Conservation (phyloP, 495 filamentous ascomycete species). For the Tuber microsphaerosporum region DNA sequence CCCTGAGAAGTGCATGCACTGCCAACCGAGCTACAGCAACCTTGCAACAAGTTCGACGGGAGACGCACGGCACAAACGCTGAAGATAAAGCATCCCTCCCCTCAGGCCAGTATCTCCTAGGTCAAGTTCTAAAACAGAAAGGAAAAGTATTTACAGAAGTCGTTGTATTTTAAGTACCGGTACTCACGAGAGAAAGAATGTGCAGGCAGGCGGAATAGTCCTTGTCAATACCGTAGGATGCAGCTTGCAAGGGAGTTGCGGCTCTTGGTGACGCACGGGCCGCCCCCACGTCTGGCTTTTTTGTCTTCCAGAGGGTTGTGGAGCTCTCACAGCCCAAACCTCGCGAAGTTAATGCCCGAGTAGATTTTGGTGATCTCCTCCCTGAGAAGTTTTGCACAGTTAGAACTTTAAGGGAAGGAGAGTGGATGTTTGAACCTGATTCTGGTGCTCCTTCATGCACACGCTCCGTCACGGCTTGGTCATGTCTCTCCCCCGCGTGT, state of each 20-base stretch:
- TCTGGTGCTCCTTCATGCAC: conserved; percentile 17
- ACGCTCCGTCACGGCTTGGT: conserved; percentile 14
- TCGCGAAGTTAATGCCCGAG: conserved; percentile 28
- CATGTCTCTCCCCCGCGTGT: conserved; percentile 21
- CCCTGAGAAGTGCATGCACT: conserved; percentile 29
- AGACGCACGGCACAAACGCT: conserved; percentile 26
- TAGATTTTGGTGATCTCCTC: conserved; percentile 16
- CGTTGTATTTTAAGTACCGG: conserved; percentile 22
- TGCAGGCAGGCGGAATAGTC: conserved; percentile 15
- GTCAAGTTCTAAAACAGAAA: conserved; percentile 32
- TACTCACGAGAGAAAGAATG: background rate
- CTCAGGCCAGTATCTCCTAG: conserved; percentile 15
- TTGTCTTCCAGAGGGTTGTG: conserved; percentile 1
- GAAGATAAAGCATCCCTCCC: conserved; percentile 23
- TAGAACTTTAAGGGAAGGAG: background rate
- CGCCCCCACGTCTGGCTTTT: conserved; percentile 27
- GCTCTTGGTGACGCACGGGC: conserved; percentile 33
- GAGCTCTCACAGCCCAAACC: background rate
- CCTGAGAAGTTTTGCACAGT: background rate
- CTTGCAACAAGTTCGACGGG: conserved; percentile 23
- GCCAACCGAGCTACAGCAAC: conserved; percentile 33
- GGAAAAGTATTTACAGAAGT: conserved; percentile 16
- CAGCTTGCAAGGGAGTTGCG: conserved; percentile 14
- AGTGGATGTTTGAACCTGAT: conserved; percentile 12
- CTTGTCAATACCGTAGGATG: conserved; percentile 21